Evolutionary conservation across 106 monocot species (phyloP), one percentile per base, ranked within the genome.

Genomic region (Platanthera zijinensis): DNA sequence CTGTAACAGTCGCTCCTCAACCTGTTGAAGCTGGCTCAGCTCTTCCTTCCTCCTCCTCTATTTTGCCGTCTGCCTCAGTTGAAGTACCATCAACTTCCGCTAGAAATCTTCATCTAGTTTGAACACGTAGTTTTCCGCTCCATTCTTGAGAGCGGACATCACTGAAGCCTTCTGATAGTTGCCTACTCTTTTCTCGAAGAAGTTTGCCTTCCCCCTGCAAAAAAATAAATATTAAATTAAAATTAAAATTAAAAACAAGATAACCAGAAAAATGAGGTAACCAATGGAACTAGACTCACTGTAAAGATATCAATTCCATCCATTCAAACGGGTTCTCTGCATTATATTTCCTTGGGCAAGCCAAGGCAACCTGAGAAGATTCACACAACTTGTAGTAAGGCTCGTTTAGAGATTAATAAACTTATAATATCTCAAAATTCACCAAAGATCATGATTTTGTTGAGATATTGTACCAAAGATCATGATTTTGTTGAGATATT

Each of bases 291-390:
- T 46, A 11, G 53, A 83, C 83, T 83, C 56, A 83, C 83, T 83
- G 83, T 69, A 83, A 47, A n/a, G 83, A 83, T 75, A 83, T 83
- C 48, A 75, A 79, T 69, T 83, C 83, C 83, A 83, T 83, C 83
- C 83, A 83, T 1, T 83, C 83, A 74, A 83, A 83, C 0, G 83
- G 83, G 75, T 83, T 83, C 3, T 78, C 69, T 10, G 59, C 83
- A 61, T 79, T 79, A 28, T 83, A 83, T 51, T 59, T 83, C 54
- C 28, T 83, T 22, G 57, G 75, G 61, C 69, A 79, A 10, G 75
- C 79, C 53, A 83, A 57, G 0, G 78, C 50, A 78, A 83, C 78
- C 83, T 83, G 64, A 5, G 66, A 13, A 73, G 14, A 63, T 52
- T 28, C 3, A 5, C 47, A 6, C 63, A 19, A 71, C n/a, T 64